Evolutionary conservation across 176 grass and related monocot genomes (phyloP).

Genomic region (Triticum dicoccoides): DNA sequence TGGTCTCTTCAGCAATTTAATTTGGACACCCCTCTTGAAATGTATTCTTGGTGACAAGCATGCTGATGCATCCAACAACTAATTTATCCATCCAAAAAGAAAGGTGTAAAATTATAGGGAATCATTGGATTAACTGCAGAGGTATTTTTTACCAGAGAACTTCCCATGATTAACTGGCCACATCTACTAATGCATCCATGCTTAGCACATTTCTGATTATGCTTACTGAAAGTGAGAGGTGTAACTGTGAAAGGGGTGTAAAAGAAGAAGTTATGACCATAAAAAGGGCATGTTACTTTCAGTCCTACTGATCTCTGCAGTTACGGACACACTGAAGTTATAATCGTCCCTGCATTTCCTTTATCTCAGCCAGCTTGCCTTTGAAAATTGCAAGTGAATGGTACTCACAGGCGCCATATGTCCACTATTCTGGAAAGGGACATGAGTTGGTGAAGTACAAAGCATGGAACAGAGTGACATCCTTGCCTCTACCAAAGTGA

Average conservation of each 20-base stretch:
- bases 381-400: constrained; percentile 3
- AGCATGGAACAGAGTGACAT: neutral
- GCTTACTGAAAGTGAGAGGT: neutral
- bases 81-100: neutral
- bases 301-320: neutral
- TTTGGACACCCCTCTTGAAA: neutral
- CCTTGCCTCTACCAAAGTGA: neutral
- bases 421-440: neutral
- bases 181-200: neutral
- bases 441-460: neutral
- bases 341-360: neutral
- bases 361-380: too few species aligned
- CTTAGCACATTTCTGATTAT: neutral
- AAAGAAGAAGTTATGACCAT: neutral
- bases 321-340: neutral
- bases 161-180: too few species aligned
- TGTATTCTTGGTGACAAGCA: neutral
- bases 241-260: constrained; percentile 20
- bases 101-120: neutral
- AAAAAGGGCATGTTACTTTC: neutral
- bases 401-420: neutral
- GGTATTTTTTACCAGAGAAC: too few species aligned
- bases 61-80: neutral
- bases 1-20: neutral
- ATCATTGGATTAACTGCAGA: too few species aligned